A percentile compares a stretch with the other conserved stretches of the same genome.
These are phyloP conservation scores for Piper betle DNA, from an alignment of 164 flowering plant genomes.

Conservation along the genomic window DNA sequence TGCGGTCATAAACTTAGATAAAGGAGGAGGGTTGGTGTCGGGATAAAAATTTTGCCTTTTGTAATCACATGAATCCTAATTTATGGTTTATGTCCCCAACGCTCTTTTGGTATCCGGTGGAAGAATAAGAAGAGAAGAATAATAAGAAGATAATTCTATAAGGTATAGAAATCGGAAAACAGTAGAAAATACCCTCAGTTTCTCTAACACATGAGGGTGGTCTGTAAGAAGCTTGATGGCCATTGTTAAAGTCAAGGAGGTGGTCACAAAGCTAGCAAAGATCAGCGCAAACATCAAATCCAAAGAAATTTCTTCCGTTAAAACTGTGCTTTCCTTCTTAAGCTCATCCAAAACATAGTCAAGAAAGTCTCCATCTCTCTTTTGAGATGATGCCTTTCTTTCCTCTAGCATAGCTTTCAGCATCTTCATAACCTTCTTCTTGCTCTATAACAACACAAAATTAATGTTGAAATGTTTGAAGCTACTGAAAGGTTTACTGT, in stretches of 20 bases:
- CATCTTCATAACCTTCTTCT: constrained; percentile 72
- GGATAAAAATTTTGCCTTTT: too few relatives aligned
- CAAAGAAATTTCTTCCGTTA: constrained; percentile 21
- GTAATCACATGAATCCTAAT: background rate
- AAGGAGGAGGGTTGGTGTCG: too few relatives aligned
- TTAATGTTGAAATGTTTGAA: background rate
- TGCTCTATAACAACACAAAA: constrained; percentile 35
- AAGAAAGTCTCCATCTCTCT: constrained; percentile 45
- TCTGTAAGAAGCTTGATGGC: constrained; percentile 27
- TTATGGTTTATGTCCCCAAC: too few relatives aligned
- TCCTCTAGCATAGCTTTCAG: constrained; percentile 54
- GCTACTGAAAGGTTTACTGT: background rate
- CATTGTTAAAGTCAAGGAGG: constrained; percentile 23
- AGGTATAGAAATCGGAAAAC: too few relatives aligned
- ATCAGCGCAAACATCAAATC: constrained; percentile 26
- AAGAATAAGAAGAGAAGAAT: too few relatives aligned
- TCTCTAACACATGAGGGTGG: constrained; percentile 51
- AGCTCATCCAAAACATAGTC: constrained; percentile 26
- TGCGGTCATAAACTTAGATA: background rate
- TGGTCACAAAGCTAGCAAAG: constrained; percentile 32
- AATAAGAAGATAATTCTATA: too few relatives aligned
- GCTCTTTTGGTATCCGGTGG: too few relatives aligned
- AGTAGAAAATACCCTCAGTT: constrained; percentile 38
- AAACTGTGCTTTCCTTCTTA: constrained; percentile 18
- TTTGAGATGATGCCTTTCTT: constrained; percentile 39